phyloP scores from a whole-genome alignment of 2,329 filamentous ascomycete genomes.

The Microcyclosporella mali region DNA sequence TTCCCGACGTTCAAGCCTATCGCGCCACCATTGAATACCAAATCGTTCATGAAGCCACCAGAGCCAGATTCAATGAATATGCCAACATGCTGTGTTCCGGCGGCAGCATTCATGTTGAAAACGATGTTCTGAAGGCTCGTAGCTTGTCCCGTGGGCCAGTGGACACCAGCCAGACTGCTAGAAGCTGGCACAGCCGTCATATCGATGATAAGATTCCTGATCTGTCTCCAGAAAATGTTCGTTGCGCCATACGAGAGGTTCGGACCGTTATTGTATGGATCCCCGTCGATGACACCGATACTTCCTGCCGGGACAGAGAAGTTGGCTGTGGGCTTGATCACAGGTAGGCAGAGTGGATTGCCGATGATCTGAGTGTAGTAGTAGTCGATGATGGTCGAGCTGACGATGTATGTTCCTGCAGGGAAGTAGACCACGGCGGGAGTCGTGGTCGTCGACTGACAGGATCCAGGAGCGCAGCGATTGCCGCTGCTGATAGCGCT shows the following conservation, averaged over 20 bases:
- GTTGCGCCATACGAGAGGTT: constrained; percentile 39
- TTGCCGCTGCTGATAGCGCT: constrained; percentile 36
- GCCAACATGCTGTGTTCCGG: constrained; percentile 44
- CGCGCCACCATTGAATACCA: constrained; percentile 40
- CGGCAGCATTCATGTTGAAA: constrained; percentile 39
- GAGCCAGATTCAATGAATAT: constrained; percentile 41
- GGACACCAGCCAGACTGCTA: constrained; percentile 39
- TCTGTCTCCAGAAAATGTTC: constrained; percentile 59
- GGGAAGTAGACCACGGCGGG: constrained; percentile 55
- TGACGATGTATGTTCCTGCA: constrained; percentile 54
- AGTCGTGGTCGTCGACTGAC: constrained; percentile 44
- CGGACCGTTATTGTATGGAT: constrained; percentile 43
- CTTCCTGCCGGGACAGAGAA: constrained; percentile 40
- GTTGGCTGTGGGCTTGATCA: constrained; percentile 47
- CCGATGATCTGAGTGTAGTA: constrained; percentile 60
- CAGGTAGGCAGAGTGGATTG: constrained; percentile 52
- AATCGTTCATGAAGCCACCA: constrained; percentile 43
- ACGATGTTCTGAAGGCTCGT: constrained; percentile 42
- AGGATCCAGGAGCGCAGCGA: constrained; percentile 37
- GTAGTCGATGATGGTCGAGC: constrained; percentile 52
- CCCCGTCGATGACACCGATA: constrained; percentile 53
- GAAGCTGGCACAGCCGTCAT: constrained; percentile 44
- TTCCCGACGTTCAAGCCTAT: constrained; percentile 40
- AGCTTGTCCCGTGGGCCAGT: constrained; percentile 43
- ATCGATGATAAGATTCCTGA: constrained; percentile 62